These are phyloP conservation scores for Aspergillus terreus DNA, from an alignment of 2,329 filamentous ascomycete genomes.

Conservation along the genomic window DNA sequence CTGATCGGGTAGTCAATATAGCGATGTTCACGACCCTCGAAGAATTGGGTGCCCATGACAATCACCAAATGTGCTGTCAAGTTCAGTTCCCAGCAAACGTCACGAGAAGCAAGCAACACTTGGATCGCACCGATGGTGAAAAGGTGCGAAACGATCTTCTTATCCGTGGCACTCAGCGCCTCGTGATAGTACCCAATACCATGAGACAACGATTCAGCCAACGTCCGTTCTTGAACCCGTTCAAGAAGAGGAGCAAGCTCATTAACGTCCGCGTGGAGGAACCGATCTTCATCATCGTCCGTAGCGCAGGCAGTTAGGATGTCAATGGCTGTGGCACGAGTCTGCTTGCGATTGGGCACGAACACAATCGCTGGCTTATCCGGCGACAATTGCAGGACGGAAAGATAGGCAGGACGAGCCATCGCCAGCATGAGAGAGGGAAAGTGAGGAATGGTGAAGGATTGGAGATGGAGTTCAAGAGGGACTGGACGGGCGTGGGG, in stretches of 20 bases:
- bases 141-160: constrained; percentile 87
- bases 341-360: constrained; percentile 90
- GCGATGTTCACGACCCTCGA: constrained; percentile 91
- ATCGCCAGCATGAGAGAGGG: constrained; percentile 98
- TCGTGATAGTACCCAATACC: constrained; percentile 98
- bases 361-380: constrained; percentile 90
- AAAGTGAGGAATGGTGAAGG: constrained; percentile 93
- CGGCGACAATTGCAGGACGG: constrained; percentile 80
- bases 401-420: constrained; percentile 88
- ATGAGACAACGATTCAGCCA: constrained; percentile 86
- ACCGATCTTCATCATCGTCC: constrained; percentile 89
- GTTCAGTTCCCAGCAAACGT: constrained; percentile 95
- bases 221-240: constrained; percentile 77
- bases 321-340: constrained; percentile 80
- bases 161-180: constrained; percentile 81
- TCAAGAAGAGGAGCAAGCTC: constrained; percentile 79
- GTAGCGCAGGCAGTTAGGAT: constrained; percentile 81
- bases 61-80: constrained; percentile 85
- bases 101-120: constrained; percentile 74
- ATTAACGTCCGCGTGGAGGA: constrained; percentile 78
- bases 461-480: constrained; percentile 90
- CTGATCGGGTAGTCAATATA: constrained; percentile 95
- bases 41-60: constrained; percentile 97
- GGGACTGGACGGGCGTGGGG: constrained; percentile 85
- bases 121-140: constrained; percentile 88